Conservation (phyloP, 192 early-diverging fungal species). For the Physocladia obscura region DNA sequence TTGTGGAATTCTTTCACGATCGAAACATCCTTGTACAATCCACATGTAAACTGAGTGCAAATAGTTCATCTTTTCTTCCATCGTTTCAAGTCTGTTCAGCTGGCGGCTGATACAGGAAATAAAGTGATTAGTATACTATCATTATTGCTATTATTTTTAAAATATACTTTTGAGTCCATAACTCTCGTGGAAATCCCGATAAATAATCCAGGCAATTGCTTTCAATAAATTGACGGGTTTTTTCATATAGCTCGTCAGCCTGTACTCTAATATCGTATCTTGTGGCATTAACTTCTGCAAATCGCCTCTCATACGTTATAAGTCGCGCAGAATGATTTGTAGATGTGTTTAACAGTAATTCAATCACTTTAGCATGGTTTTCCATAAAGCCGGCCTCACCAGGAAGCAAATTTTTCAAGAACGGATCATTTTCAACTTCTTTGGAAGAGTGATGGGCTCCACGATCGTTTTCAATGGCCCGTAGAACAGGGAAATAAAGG, state of each 20-base stretch:
- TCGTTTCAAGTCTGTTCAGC: background rate
- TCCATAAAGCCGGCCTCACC: constrained; percentile 18
- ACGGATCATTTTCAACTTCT: constrained; percentile 16
- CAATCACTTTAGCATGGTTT: background rate
- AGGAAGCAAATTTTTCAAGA: constrained; percentile 5
- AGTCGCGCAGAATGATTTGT: background rate
- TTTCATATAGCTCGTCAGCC: background rate
- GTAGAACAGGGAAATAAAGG: constrained; percentile 16
- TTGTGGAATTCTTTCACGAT: background rate
- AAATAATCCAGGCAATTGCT: background rate
- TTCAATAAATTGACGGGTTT: constrained; percentile 3
- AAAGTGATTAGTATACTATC: too few species aligned
- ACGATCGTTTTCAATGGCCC: constrained; percentile 2
- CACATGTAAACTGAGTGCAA: constrained; percentile 22
- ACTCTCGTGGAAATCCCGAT: background rate
- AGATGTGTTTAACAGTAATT: background rate
- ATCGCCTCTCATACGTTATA: background rate
- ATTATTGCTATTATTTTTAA: too few species aligned
- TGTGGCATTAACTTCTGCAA: constrained; percentile 2
- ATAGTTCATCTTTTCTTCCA: constrained; percentile 10
- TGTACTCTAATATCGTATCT: constrained; percentile 3
- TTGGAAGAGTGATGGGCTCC: background rate
- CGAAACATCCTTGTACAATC: constrained; percentile 23
- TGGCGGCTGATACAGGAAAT: constrained; percentile 1
- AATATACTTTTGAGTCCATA: constrained; percentile 7